Base-by-base conservation (phyloP, 2,329 filamentous ascomycete genomes). In the Cercospora nicotianae region DNA sequence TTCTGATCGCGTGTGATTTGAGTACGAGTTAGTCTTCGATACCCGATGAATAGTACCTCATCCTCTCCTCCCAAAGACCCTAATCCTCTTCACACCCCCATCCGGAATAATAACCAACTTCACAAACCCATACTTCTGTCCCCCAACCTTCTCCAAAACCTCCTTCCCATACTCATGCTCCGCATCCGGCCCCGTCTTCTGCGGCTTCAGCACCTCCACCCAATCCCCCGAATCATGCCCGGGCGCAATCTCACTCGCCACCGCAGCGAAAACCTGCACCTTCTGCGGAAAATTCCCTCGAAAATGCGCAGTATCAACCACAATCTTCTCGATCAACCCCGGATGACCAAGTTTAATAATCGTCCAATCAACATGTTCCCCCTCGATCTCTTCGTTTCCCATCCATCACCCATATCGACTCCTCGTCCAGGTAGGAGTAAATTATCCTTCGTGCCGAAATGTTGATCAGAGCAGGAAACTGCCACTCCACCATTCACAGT, bases 41-140 rank as follows among this genome's bases (percentile, higher is more conserved):
- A n/a, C n/a, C n/a, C n/a, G n/a, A n/a, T n/a, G n/a, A n/a, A n/a
- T n/a, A n/a, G n/a, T n/a, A n/a, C 6, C 10, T 28, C 16, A 69
- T 12, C 36, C 70, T 33, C 68, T 73, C 42, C 85, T 88, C 2
- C 90, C 92, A 79, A 91, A 89, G 1, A 94, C 88, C 57, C 93
- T 87, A 72, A 97, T 86, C 71, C 94, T 85, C 87, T 96, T 97
- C 2, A 97, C 91, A 26, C 94, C 94, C 36, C 94, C 94, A 79
- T 98, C 94, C 0, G 94, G 94, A 73, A 97, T 92, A 78, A 97
- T 95, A 36, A 92, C 91, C 78, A 98, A 83, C 85, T 96, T 97
- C 23, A 94, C 89, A 81, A 95, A 93, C 12, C 91, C 93, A 75
- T 92, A 91, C 2, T 83, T 81, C 77, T 83, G 85, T 42, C 87